Conservation (phyloP, 2,329 filamentous ascomycete genomes). For the Diaporthe ampelina region DNA sequence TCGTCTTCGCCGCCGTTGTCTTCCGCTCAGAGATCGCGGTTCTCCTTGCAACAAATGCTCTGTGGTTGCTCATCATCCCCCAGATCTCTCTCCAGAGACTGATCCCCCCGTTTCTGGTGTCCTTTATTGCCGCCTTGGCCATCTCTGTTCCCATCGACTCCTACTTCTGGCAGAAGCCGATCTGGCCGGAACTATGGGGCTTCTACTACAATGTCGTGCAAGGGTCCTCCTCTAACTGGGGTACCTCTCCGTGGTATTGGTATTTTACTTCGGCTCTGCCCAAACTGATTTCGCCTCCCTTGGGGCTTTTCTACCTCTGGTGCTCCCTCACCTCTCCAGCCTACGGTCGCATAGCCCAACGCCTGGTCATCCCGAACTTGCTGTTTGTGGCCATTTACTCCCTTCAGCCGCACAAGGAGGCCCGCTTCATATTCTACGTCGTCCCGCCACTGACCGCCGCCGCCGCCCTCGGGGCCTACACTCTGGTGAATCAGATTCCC, state of each 20-base stretch:
- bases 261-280: slow-evolving; percentile 89
- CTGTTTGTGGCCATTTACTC: slow-evolving; percentile 86
- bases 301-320: slow-evolving; percentile 70
- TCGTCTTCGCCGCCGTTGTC: slow-evolving; percentile 85
- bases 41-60: slow-evolving; percentile 77
- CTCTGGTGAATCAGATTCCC: slow-evolving; percentile 66
- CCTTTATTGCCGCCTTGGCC: slow-evolving; percentile 75
- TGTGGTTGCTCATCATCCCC: slow-evolving; percentile 72
- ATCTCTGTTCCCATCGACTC: slow-evolving; percentile 85
- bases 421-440: slow-evolving; percentile 92
- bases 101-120: slow-evolving; percentile 74
- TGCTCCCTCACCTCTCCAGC: slow-evolving; percentile 64
- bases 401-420: slow-evolving; percentile 93
- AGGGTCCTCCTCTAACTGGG: slow-evolving; percentile 89
- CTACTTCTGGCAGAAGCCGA: slow-evolving; percentile 89
- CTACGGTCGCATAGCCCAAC: slow-evolving; percentile 57
- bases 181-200: slow-evolving; percentile 92
- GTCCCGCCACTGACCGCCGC: slow-evolving; percentile 85
- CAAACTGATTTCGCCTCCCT: slow-evolving; percentile 85
- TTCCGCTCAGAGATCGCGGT: slow-evolving; percentile 93
- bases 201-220: slow-evolving; percentile 94
- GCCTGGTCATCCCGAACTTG: slow-evolving; percentile 75
- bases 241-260: slow-evolving; percentile 85
- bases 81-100: slow-evolving; percentile 70
- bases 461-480: slow-evolving; percentile 80